Base-by-base conservation (phyloP, 768 basidiomycete genomes). In the Ramaria sp. region DNA sequence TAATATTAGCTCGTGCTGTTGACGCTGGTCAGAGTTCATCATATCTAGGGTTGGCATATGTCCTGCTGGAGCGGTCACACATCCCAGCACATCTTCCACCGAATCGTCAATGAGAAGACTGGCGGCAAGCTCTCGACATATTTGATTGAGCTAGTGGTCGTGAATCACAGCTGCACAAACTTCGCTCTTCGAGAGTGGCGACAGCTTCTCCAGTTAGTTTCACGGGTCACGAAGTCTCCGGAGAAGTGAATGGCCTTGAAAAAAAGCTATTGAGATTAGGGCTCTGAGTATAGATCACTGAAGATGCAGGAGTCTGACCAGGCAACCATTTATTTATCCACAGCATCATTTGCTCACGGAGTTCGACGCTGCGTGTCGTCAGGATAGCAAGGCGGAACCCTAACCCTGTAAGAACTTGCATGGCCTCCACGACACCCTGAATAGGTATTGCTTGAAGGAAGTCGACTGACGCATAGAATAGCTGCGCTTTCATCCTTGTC, bases 71-170 rank as follows among this genome's bases (percentile, higher is more conserved):
- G 7, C 70, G 4, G 66, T 72, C 0, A 72, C 74, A 58, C 81
- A 82, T 55, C 78, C 73, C 25, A 85, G 59, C 36, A 83, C 84
- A 65, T 90, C 89, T 66, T 90, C 88, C 39, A 82, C 62, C 5
- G 86, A 88, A 68, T 91, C 88, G 65, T 91, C 88, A 56, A 91
- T 80, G 50, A 91, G 69, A 37, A 88, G 63, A 38, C 73, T 71
- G 10, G 87, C 83, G 15, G 74, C 74, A 16, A 89, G 67, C 56
- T 78, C 71, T 32, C 76, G 68, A 62, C 86, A 85, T 44, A 88
- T 78, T 81, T 85, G 13, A 25, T 5, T 28, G 15, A 28, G 22
- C 55, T 27, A 48, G 34, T 5, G 45, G 32, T 18, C 6, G 42
- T 24, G 6, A 38, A 45, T 48, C 27, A 36, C 34, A 38, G 20